phyloP scores from a whole-genome alignment of 805 yeast species.

The Candida jianshihensis region DNA sequence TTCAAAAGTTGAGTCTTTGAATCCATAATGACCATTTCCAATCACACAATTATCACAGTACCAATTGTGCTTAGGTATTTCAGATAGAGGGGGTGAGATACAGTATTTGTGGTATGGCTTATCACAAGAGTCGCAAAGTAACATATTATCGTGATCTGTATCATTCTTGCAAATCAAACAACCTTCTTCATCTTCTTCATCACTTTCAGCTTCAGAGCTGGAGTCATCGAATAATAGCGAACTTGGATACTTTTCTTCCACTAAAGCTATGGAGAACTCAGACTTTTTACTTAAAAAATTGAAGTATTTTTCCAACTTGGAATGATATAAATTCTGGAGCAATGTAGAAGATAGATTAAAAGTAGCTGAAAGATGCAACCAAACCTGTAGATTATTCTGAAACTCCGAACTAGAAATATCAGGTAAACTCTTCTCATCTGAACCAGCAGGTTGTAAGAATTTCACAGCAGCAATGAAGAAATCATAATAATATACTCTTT shows the following conservation, averaged over 20 bases:
- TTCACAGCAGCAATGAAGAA: slow-evolving; percentile 29
- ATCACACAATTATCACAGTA: slow-evolving; percentile 77
- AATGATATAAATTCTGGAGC: slow-evolving; percentile 19
- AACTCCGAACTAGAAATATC: slow-evolving; percentile 9
- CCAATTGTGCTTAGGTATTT: slow-evolving; percentile 61
- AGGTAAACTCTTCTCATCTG: slow-evolving; percentile 1
- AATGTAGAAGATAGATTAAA: slow-evolving; percentile 7
- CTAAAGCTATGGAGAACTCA: slow-evolving; percentile 15
- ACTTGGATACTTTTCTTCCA: slow-evolving; percentile 24
- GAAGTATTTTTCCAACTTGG: slow-evolving; percentile 26
- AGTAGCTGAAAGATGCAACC: slow-evolving; percentile 20
- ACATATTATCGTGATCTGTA: slow-evolving; percentile 38
- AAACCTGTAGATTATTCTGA: slow-evolving; percentile 16
- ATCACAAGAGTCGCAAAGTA: slow-evolving; percentile 72
- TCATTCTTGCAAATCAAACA: slow-evolving; percentile 43
- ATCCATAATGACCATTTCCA: slow-evolving; percentile 85
- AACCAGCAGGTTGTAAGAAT: slow-evolving; percentile 7
- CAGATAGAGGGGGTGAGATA: slow-evolving; percentile 46
- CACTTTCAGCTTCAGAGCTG: slow-evolving; percentile 18
- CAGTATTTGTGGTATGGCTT: slow-evolving; percentile 62
- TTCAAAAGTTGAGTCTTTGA: slow-evolving; percentile 55
- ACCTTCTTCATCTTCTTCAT: slow-evolving; percentile 24
- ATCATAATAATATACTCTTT: slow-evolving; percentile 30
- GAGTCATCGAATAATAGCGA: slow-evolving; percentile 22
- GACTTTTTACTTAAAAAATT: slow-evolving; percentile 23